Percentiles rank a stretch among this genome's conserved stretches.
Evolutionary conservation across 768 basidiomycete genomes (phyloP).

Genomic region (Rhodotorula taiwanensis): DNA sequence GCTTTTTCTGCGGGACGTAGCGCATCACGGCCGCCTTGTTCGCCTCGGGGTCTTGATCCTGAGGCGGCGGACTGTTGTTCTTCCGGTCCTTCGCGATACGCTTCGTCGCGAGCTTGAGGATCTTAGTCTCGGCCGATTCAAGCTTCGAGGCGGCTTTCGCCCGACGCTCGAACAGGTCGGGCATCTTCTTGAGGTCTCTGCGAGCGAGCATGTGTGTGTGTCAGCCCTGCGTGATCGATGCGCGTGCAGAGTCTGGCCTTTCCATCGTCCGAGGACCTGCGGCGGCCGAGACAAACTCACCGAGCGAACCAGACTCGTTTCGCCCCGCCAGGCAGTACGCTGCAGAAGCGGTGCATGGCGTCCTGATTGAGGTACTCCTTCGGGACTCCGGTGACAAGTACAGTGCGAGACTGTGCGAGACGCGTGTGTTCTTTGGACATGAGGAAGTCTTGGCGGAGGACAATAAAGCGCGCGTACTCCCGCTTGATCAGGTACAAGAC

Average conservation of each 20-base stretch:
- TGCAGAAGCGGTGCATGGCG: constrained; percentile 48
- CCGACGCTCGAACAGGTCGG: constrained; percentile 71
- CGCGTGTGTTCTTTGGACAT: constrained; percentile 65
- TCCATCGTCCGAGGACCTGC: too few relatives aligned
- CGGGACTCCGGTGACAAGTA: constrained; percentile 86
- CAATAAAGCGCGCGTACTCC: constrained; percentile 76
- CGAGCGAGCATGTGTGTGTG: too few relatives aligned
- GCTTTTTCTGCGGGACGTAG: constrained; percentile 62
- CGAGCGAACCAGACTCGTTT: constrained; percentile 87
- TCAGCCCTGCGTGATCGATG: too few relatives aligned
- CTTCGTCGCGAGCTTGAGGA: constrained; percentile 71
- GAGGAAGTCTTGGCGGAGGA: constrained; percentile 72
- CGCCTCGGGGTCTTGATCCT: constrained; percentile 31
- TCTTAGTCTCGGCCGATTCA: constrained; percentile 72
- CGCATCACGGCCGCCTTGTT: constrained; percentile 50
- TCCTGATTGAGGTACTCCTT: constrained; percentile 64
- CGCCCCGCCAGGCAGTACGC: constrained; percentile 82
- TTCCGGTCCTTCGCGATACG: constrained; percentile 49
- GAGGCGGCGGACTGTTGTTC: constrained; percentile 38
- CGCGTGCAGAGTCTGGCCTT: too few relatives aligned
- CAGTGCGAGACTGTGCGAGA: constrained; percentile 77
- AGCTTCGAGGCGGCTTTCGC: constrained; percentile 66
- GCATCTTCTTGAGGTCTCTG: constrained; percentile 78
- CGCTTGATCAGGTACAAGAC: constrained; percentile 69
- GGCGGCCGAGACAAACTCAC: too few relatives aligned